Evolutionary conservation across 2,329 filamentous ascomycete genomes (phyloP), one percentile per base, ranked within the genome.

Genomic region (Colletotrichum tropicale): DNA sequence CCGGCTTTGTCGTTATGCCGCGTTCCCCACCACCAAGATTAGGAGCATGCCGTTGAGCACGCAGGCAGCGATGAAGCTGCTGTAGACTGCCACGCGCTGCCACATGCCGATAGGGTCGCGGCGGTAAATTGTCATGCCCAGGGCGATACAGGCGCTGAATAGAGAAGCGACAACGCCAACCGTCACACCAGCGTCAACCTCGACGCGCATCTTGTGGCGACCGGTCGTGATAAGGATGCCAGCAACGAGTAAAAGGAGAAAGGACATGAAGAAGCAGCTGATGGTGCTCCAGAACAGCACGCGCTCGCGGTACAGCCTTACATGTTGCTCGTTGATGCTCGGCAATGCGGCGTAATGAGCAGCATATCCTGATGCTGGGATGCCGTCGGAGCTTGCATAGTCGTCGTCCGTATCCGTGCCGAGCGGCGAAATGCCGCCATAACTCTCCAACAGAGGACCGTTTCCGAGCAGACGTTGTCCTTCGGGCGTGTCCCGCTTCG

Each of bases 171-270:
- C 88, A 18, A 94, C 92, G 12, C 94, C 94, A 55, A 95, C 87
- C 2, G 94, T 88, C 3, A 94, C 93, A 10, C 93, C 94, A 0
- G 91, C 91, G 79, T 96, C 94, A 5, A 96, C 94, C 82, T 95
- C 92, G n/a, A 92, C 88, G 6, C 90, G 88, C 78, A 93, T 88
- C 82, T 91, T 93, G 81, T 92, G 93, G 62, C 91, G 89, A 10
- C 94, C 94, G 1, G 94, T 94, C 16, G 87, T 85, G 36, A 94
- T 91, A 48, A 97, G 89, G 12, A 94, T 87, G 48, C 88, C 88
- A 0, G 94, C 91, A 36, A 96, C 89, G 64, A 89, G 82, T 43
- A 95, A 88, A 10, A 96, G 88, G 8, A 93, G 83, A 43, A 93
- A 88, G 0, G 94, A 90, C 0, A 91, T 88, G 3, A 86, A 84